A percentile compares a stretch with the other conserved stretches of the same genome.
These are phyloP conservation scores for Dichomitus squalens DNA, from an alignment of 1,284 basidiomycete genomes.

Conservation along the genomic window DNA sequence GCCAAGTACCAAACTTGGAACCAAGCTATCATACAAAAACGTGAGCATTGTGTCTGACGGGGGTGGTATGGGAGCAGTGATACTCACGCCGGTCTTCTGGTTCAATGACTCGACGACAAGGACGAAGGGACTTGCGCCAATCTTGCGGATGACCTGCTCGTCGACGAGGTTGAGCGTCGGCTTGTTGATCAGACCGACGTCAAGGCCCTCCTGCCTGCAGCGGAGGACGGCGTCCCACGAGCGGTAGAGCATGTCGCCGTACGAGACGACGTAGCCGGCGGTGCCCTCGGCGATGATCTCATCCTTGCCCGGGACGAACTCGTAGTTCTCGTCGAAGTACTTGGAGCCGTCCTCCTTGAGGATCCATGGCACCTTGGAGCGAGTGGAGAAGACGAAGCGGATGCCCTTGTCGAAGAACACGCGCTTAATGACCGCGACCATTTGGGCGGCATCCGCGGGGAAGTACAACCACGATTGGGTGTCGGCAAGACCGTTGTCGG, in stretches of 20 bases:
- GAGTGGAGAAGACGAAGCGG: conserved; percentile 85
- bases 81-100: conserved; percentile 79
- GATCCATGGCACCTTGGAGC: conserved; percentile 85
- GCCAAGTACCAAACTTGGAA: conserved; percentile 81
- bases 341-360: conserved; percentile 73
- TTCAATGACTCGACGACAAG: conserved; percentile 85
- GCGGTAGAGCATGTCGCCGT: conserved; percentile 83
- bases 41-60: neutral
- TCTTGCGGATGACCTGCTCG: conserved; percentile 71
- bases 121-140: conserved; percentile 74
- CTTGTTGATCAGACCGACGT: conserved; percentile 86
- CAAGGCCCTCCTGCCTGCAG: conserved; percentile 67
- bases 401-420: conserved; percentile 83
- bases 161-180: conserved; percentile 81
- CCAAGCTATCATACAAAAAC: conserved; percentile 55
- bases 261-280: conserved; percentile 77
- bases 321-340: conserved; percentile 72
- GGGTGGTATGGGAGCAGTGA: neutral
- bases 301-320: conserved; percentile 82
- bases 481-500: conserved; percentile 82
- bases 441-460: conserved; percentile 81
- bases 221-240: conserved; percentile 79
- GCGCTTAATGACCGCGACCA: conserved; percentile 72
- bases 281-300: conserved; percentile 72
- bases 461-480: conserved; percentile 81